Evolutionary conservation across 1,139 yeast genomes (phyloP).

Genomic region (Saccharomyces pastorianus): DNA sequence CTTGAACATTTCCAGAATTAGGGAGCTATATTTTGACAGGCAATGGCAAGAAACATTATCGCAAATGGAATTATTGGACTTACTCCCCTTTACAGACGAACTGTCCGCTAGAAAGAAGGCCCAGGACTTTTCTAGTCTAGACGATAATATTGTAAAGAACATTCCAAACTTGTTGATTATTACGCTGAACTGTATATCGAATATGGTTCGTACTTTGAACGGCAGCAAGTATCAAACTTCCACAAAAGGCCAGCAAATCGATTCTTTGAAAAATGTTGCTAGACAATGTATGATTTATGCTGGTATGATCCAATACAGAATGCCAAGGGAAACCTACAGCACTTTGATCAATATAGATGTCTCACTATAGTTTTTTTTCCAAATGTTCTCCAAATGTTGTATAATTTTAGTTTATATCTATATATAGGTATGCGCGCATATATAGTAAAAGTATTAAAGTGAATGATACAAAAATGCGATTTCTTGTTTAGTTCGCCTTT

Average conservation of each 20-base stretch:
- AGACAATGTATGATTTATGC: slow-evolving; percentile 90
- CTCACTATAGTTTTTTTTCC: slow-evolving; percentile 13
- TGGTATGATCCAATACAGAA: slow-evolving; percentile 89
- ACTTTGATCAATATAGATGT: slow-evolving; percentile 66
- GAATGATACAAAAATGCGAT: background rate
- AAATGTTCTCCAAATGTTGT: background rate
- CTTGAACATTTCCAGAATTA: slow-evolving; percentile 58
- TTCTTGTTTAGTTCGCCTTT: background rate
- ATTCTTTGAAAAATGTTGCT: slow-evolving; percentile 56
- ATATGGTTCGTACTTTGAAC: slow-evolving; percentile 43
- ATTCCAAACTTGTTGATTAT: slow-evolving; percentile 74
- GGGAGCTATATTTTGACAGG: slow-evolving; percentile 49
- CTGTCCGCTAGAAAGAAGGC: slow-evolving; percentile 48
- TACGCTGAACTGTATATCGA: slow-evolving; percentile 71
- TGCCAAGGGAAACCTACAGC: slow-evolving; percentile 88
- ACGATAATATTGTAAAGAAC: slow-evolving; percentile 67
- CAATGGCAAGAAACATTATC: slow-evolving; percentile 58
- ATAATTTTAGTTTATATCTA: background rate
- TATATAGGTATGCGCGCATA: background rate
- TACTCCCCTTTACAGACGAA: slow-evolving; percentile 49
- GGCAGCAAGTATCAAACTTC: slow-evolving; percentile 38
- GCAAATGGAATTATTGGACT: slow-evolving; percentile 50
- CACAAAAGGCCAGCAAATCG: slow-evolving; percentile 48
- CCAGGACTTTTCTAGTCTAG: slow-evolving; percentile 51
- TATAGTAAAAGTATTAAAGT: background rate